These are phyloP conservation scores for Plectranthus barbatus DNA, from an alignment of 257 asterid genomes.

Conservation along the genomic window DNA sequence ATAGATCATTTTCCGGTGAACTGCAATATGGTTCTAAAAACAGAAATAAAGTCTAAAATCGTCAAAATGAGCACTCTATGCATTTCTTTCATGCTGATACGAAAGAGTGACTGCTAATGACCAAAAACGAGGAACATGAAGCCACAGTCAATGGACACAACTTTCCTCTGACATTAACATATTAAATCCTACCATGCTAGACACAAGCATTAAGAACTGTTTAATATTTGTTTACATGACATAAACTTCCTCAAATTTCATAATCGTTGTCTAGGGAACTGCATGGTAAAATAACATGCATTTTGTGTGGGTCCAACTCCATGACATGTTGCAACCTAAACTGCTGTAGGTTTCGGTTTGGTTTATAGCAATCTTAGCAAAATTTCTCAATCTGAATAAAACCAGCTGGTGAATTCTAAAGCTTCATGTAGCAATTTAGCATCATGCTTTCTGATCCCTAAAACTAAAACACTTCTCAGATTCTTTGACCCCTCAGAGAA, in stretches of 20 bases:
- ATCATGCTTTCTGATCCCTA: background rate
- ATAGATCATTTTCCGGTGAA: background rate
- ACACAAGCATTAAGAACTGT: too few relatives aligned
- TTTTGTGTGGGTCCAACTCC: constrained; percentile 19
- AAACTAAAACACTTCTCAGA: background rate
- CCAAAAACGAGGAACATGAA: background rate
- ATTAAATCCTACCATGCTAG: background rate
- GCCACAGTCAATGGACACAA: background rate
- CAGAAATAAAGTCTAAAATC: background rate
- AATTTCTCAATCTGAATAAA: constrained; percentile 8
- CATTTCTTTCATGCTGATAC: background rate
- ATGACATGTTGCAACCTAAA: constrained; percentile 8
- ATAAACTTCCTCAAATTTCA: background rate
- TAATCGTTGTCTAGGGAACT: background rate
- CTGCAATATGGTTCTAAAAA: background rate
- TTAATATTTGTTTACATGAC: too few relatives aligned
- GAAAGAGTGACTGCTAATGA: background rate
- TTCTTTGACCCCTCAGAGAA: background rate
- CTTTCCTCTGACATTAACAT: background rate
- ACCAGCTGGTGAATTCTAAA: background rate
- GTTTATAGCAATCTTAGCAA: background rate
- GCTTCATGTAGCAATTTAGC: background rate
- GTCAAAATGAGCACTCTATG: background rate
- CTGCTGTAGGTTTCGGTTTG: background rate
- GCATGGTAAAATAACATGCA: constrained; percentile 7